phyloP scores from a whole-genome alignment of 2,329 filamentous ascomycete species.

The Aspergillus sp. region DNA sequence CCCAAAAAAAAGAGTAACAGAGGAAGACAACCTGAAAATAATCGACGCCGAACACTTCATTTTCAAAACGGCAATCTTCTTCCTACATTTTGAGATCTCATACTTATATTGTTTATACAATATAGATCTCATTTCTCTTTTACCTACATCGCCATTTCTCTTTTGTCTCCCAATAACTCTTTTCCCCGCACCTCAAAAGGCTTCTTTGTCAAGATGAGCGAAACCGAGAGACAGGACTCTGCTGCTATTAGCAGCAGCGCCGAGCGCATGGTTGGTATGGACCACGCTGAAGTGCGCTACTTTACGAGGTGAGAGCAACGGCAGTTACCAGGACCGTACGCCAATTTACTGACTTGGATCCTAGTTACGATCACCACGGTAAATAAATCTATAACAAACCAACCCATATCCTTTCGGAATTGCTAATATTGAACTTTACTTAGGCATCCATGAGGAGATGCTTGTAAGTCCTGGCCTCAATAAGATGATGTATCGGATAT shows the following conservation, averaged over 20 bases:
- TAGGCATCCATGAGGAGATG: slow-evolving; percentile 97
- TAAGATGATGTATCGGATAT: background rate
- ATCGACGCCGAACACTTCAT: slow-evolving; percentile 4
- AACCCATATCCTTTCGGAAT: slow-evolving; percentile 16
- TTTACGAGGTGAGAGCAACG: slow-evolving; percentile 77
- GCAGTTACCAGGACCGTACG: background rate
- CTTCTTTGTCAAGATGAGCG: slow-evolving; percentile 30
- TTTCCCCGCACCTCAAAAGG: background rate
- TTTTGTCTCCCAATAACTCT: background rate
- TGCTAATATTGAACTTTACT: slow-evolving; percentile 32
- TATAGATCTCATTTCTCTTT: background rate
- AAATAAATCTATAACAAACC: slow-evolving; percentile 41
- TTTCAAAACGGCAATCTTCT: slow-evolving; percentile 7
- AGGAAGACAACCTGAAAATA: slow-evolving; percentile 11
- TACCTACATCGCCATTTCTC: background rate
- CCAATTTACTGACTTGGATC: slow-evolving; percentile 18
- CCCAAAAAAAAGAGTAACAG: slow-evolving; percentile 28
- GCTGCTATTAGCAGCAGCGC: slow-evolving; percentile 41
- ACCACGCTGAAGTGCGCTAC: slow-evolving; percentile 97
- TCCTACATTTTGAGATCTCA: slow-evolving; percentile 4
- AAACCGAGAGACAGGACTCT: slow-evolving; percentile 23
- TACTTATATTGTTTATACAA: background rate
- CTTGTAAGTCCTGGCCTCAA: slow-evolving; percentile 61
- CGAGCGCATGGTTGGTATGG: slow-evolving; percentile 60
- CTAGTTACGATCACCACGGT: slow-evolving; percentile 98